Conservation (phyloP, 208 protist genomes). For the Crithidia mellificae region DNA sequence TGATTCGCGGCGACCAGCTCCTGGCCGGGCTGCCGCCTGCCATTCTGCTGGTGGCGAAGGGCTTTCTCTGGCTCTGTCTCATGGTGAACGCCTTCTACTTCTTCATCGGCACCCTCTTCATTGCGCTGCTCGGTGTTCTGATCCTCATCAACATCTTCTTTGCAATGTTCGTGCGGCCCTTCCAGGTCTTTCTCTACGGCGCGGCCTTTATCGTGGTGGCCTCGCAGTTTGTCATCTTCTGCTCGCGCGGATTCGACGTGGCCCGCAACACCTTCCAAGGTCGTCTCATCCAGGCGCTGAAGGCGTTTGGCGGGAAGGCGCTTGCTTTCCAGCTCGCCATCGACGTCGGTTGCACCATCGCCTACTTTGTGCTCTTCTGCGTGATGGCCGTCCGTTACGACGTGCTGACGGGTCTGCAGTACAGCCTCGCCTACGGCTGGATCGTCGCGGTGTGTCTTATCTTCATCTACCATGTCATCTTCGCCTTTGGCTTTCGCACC, state of each 20-base stretch:
- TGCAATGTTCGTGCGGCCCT: constrained; percentile 57
- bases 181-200: constrained; percentile 64
- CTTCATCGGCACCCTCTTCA: constrained; percentile 55
- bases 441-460: constrained; percentile 62
- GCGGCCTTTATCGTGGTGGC: constrained; percentile 46
- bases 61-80: constrained; percentile 57
- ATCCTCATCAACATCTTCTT: constrained; percentile 62
- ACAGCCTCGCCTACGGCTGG: constrained; percentile 71
- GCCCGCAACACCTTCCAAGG: constrained; percentile 57
- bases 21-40: constrained; percentile 37
- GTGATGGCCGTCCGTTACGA: constrained; percentile 47
- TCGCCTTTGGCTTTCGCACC: constrained; percentile 51
- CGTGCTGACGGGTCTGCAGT: constrained; percentile 58
- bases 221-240: constrained; percentile 53
- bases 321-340: constrained; percentile 48
- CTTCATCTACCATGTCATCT: constrained; percentile 59
- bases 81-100: constrained; percentile 69
- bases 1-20: constrained; percentile 36
- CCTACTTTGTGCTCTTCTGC: constrained; percentile 68
- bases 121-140: constrained; percentile 42
- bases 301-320: constrained; percentile 40
- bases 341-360: constrained; percentile 32
- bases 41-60: constrained; percentile 41
- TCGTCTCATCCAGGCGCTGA: constrained; percentile 51
- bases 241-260: constrained; percentile 70